Conservation (phyloP, 2,329 filamentous ascomycete species). For the Teratosphaeriaceae sp. region DNA sequence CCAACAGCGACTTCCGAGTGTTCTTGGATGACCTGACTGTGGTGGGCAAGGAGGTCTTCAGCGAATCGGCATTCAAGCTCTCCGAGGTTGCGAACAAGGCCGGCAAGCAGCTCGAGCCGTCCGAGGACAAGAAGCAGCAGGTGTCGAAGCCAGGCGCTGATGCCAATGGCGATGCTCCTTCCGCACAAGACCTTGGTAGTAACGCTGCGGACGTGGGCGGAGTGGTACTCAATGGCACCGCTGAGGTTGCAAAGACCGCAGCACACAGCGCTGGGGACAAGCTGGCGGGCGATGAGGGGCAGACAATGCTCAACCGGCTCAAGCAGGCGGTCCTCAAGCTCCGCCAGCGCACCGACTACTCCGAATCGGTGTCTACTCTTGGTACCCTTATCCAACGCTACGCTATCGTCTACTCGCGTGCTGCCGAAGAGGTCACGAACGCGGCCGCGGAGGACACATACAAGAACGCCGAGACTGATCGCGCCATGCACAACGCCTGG, state of each 20-base stretch:
- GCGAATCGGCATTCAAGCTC: conserved; percentile 74
- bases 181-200: conserved; percentile 54
- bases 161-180: conserved; percentile 44
- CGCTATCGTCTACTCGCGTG: conserved; percentile 68
- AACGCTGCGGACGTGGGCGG: conserved; percentile 40
- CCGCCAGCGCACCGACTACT: conserved; percentile 71
- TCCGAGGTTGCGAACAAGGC: conserved; percentile 69
- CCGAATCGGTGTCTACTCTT: conserved; percentile 75
- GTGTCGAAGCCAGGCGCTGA: conserved; percentile 49
- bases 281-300: conserved; percentile 62
- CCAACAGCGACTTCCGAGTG: conserved; percentile 83
- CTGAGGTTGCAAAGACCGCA: conserved; percentile 50
- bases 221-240: conserved; percentile 39
- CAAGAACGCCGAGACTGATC: conserved; percentile 66
- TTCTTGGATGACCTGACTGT: conserved; percentile 75
- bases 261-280: conserved; percentile 68
- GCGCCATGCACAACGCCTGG: conserved; percentile 76
- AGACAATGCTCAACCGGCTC: conserved; percentile 66
- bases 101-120: conserved; percentile 66
- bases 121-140: conserved; percentile 51
- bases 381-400: conserved; percentile 71
- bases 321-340: conserved; percentile 70
- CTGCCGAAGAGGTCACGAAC: conserved; percentile 59
- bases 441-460: conserved; percentile 64
- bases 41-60: conserved; percentile 76